Evolutionary conservation across 1,139 yeast species (phyloP).

Genomic region (Geotrichum phurueaensis): DNA sequence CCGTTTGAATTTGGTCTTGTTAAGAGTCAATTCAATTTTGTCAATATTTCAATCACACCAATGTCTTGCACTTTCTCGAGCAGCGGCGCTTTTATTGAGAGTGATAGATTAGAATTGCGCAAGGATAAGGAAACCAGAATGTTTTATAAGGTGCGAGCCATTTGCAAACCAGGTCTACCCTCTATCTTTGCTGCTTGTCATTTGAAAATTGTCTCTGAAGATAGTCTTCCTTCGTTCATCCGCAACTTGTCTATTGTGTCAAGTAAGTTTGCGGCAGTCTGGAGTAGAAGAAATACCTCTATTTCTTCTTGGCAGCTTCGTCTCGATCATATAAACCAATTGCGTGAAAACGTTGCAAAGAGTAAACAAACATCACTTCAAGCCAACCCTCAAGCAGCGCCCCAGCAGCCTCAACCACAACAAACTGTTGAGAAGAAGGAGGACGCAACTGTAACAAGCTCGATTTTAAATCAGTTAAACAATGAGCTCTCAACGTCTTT

Average conservation of each 20-base stretch:
- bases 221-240: conserved; percentile 55
- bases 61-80: conserved; percentile 36
- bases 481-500: conserved; percentile 1
- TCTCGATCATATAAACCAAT: conserved; percentile 49
- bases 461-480: conserved; percentile 29
- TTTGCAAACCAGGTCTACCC: conserved; percentile 64
- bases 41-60: conserved; percentile 73
- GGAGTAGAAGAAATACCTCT: conserved; percentile 56
- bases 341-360: conserved; percentile 42
- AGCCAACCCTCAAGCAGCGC: conserved; percentile 1
- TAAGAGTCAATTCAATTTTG: conserved; percentile 73
- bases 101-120: neutral
- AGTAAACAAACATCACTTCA: conserved; percentile 20
- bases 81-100: conserved; percentile 6
- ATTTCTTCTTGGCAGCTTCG: conserved; percentile 64
- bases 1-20: conserved; percentile 68
- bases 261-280: conserved; percentile 65
- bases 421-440: conserved; percentile 9
- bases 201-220: conserved; percentile 59
- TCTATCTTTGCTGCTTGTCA: conserved; percentile 73
- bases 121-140: conserved; percentile 14
- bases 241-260: conserved; percentile 64
- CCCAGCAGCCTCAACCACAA: conserved; percentile 3
- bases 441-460: conserved; percentile 14
- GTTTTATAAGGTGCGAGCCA: conserved; percentile 57